Conservation (phyloP, 306 rosid species). For the Hippophae rhamnoides region DNA sequence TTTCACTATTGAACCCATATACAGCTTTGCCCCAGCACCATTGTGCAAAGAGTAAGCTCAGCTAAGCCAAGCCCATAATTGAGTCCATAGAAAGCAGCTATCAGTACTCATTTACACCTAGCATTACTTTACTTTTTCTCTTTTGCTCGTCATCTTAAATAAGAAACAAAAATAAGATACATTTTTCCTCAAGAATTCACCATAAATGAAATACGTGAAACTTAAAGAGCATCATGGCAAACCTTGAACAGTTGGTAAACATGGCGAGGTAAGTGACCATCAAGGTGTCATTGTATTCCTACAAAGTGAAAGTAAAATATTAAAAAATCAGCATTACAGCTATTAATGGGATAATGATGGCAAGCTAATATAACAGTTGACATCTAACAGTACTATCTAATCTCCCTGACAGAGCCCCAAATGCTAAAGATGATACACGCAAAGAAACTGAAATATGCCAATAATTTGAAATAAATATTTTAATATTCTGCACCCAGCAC, state of each 20-base stretch:
- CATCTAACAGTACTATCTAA: not conserved
- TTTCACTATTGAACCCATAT: no score
- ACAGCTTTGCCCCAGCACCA: no score
- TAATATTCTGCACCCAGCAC: no score
- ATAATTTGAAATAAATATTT: no score
- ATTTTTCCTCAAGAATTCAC: not conserved
- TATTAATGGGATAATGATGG: not conserved
- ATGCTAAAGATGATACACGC: not conserved
- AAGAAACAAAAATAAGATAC: no score
- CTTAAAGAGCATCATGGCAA: conserved; percentile 9
- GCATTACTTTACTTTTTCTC: no score
- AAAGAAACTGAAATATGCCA: no score
- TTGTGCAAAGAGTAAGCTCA: no score
- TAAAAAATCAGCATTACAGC: conserved; percentile 3
- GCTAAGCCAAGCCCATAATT: no score
- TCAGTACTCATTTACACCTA: no score
- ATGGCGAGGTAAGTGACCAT: conserved; percentile 78
- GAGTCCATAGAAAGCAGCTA: no score
- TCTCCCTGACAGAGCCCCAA: not conserved
- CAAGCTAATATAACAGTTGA: not conserved
- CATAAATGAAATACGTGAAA: not conserved
- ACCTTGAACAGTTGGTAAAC: conserved; percentile 99
- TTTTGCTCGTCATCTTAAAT: no score
- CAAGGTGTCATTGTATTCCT: conserved; percentile 92
- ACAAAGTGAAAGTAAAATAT: conserved; percentile 6